phyloP scores from a whole-genome alignment of 1,284 basidiomycete species.

The Sporisorium scitamineum region DNA sequence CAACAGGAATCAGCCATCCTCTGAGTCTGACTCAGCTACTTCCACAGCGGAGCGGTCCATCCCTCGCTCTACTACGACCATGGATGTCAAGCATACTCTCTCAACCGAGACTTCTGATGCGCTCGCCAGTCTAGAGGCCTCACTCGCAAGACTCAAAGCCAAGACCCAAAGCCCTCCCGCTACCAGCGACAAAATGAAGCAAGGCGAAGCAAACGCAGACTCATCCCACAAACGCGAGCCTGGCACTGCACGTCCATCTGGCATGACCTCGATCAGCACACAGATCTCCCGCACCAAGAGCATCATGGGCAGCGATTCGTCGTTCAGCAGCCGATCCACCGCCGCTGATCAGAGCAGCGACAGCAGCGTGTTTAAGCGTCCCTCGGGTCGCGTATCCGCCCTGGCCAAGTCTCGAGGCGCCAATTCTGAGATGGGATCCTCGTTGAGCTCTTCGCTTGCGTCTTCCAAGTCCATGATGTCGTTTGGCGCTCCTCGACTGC shows the following conservation, averaged over 20 bases:
- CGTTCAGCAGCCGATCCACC: conserved; percentile 12
- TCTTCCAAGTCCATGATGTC: conserved; percentile 35
- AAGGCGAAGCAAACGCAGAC: conserved; percentile 1
- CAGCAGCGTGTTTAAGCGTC: conserved; percentile 35
- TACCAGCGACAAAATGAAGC: conserved; percentile 13
- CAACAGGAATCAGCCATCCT: background rate
- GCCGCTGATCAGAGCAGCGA: conserved; percentile 30
- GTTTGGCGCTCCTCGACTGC: conserved; percentile 36
- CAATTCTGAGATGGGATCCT: conserved; percentile 21
- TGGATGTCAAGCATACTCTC: conserved; percentile 38
- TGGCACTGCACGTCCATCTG: conserved; percentile 8
- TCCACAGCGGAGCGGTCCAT: conserved; percentile 8
- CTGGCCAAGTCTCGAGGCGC: conserved; percentile 34
- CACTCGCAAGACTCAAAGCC: conserved; percentile 40
- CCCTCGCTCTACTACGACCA: conserved; percentile 11
- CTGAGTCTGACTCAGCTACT: conserved; percentile 10
- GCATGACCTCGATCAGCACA: conserved; percentile 21
- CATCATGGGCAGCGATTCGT: conserved; percentile 12
- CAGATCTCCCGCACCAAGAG: conserved; percentile 16
- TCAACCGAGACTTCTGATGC: conserved; percentile 49
- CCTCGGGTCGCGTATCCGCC: conserved; percentile 35
- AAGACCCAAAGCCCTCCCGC: conserved; percentile 22
- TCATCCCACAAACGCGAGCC: conserved; percentile 22
- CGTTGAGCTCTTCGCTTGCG: conserved; percentile 14
- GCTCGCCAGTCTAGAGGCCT: conserved; percentile 50